Percentiles rank a stretch among this genome's conserved stretches.
Evolutionary conservation across 805 yeast genomes (phyloP).

Genomic region (Sugiyamaella lignohabitans): DNA sequence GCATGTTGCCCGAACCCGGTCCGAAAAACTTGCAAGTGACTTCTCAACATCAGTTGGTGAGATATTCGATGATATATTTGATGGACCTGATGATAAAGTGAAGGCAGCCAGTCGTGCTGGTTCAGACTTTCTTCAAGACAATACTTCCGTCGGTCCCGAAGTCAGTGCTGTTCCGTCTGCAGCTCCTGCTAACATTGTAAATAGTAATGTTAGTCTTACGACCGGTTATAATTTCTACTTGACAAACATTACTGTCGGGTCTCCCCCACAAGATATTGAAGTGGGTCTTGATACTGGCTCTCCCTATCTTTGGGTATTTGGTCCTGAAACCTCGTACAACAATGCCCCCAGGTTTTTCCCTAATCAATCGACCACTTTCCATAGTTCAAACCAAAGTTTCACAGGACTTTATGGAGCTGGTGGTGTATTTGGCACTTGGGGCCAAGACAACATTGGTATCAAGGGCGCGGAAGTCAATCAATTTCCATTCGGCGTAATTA

Average conservation of each 20-base stretch:
- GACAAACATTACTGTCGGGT: constrained; percentile 34
- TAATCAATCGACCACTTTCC: constrained; percentile 28
- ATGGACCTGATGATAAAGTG: no score
- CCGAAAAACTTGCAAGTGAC: not conserved
- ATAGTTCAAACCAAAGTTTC: constrained; percentile 32
- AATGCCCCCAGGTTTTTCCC: constrained; percentile 27
- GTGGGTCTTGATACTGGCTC: constrained; percentile 46
- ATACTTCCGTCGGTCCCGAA: no score
- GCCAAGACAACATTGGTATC: constrained; percentile 24
- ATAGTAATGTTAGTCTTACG: constrained; percentile 20
- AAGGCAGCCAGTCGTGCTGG: no score
- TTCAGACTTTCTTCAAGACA: not conserved
- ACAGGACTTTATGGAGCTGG: constrained; percentile 36
- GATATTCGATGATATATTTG: not conserved
- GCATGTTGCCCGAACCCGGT: not conserved
- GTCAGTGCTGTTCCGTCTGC: no score
- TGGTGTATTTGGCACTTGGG: constrained; percentile 30
- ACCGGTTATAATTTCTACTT: constrained; percentile 33
- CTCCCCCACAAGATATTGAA: constrained; percentile 38
- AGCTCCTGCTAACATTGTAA: constrained; percentile 6
- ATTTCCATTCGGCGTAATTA: constrained; percentile 29
- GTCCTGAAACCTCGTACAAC: constrained; percentile 28
- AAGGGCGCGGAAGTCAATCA: constrained; percentile 14
- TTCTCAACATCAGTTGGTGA: not conserved
- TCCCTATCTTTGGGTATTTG: constrained; percentile 44